phyloP scores from a whole-genome alignment of 345 rosid genomes.

The Raphanus sativus region DNA sequence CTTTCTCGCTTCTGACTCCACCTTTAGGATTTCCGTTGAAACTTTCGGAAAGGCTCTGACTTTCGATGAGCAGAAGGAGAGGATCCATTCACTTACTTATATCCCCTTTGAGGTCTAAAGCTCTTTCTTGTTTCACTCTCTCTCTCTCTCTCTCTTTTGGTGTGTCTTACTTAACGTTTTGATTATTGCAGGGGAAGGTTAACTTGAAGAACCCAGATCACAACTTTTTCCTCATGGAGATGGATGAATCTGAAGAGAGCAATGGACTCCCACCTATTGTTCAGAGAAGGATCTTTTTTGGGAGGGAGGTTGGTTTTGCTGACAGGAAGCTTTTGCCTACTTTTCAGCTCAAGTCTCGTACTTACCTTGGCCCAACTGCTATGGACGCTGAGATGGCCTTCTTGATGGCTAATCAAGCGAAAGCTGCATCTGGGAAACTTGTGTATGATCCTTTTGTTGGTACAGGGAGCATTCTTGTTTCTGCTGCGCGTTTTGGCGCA shows the following conservation, averaged over 20 bases:
- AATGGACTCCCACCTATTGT: slow-evolving; percentile 90
- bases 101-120: slow-evolving; percentile 74
- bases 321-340: slow-evolving; percentile 87
- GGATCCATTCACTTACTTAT: slow-evolving; percentile 59
- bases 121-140: slow-evolving; percentile 1
- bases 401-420: slow-evolving; percentile 95
- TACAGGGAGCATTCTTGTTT: slow-evolving; percentile 93
- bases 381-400: slow-evolving; percentile 99
- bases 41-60: slow-evolving; percentile 77
- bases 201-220: slow-evolving; percentile 71
- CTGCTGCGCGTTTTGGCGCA: slow-evolving; percentile 92
- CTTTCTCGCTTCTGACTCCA: slow-evolving; percentile 53
- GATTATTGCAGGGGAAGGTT: slow-evolving; percentile 66
- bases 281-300: slow-evolving; percentile 73
- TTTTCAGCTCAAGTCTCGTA: slow-evolving; percentile 82
- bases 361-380: slow-evolving; percentile 91
- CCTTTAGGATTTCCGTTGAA: slow-evolving; percentile 77
- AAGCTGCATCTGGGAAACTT: slow-evolving; percentile 72
- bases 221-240: slow-evolving; percentile 84
- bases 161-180: background rate
- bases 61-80: slow-evolving; percentile 73
- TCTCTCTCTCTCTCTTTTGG: background rate
- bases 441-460: slow-evolving; percentile 96
- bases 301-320: slow-evolving; percentile 87
- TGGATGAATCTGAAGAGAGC: slow-evolving; percentile 66